Evolutionary conservation across 805 yeast species (phyloP).

Genomic region (Trichomonascus vanleenenianus): DNA sequence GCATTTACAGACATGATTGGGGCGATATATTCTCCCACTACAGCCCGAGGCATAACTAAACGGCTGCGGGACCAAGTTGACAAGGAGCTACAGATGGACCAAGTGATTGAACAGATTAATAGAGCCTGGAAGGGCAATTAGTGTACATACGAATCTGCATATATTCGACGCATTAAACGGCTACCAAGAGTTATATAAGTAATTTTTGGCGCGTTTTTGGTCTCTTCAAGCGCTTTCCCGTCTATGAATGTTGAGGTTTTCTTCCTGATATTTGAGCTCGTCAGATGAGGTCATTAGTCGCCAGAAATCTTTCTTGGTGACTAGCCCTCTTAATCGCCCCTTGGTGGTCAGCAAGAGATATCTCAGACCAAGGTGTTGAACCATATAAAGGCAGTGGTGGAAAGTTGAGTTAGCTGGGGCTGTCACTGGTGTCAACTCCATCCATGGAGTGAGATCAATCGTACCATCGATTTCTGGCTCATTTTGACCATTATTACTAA

Average conservation of each 20-base stretch:
- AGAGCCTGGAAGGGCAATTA: not conserved
- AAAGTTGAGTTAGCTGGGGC: conserved; percentile 29
- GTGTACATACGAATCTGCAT: not conserved
- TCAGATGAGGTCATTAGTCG: not conserved
- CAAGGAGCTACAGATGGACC: not conserved
- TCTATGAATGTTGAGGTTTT: no score
- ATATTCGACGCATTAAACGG: no score
- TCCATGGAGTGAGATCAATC: not conserved
- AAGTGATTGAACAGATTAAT: not conserved
- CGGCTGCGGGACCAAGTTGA: not conserved
- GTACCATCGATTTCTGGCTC: no score
- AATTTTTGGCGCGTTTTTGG: no score
- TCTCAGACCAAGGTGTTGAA: conserved; percentile 33
- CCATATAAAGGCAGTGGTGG: conserved; percentile 31
- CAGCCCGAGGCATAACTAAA: not conserved
- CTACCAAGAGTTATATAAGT: no score
- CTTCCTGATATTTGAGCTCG: not conserved
- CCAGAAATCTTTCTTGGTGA: conserved; percentile 30
- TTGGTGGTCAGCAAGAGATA: conserved; percentile 26
- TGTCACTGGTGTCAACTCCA: conserved; percentile 20
- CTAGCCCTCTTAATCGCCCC: conserved; percentile 30
- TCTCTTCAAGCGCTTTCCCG: no score
- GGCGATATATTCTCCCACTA: not conserved
- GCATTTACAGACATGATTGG: not conserved
- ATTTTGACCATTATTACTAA: not conserved